Base-by-base conservation (phyloP, 1,284 basidiomycete species). In the Ceratobasidium sp. region DNA sequence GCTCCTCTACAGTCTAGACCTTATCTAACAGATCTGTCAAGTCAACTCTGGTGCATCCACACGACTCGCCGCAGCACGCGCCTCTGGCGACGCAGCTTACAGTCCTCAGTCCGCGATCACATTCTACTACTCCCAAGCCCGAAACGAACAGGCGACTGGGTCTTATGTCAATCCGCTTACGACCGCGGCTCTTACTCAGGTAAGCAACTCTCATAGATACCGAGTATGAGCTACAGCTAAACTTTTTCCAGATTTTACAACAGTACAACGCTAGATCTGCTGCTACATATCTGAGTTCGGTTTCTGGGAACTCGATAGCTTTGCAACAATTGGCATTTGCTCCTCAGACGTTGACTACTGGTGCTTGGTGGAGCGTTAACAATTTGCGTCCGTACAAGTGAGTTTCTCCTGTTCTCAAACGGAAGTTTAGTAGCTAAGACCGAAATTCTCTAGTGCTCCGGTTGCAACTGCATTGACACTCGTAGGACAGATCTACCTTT, bases 391-490 rank as follows among this genome's bases (percentile, higher is more conserved):
- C 87, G 0, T 89, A 86, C 81, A 82, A 82, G 77, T 78, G 17
- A 74, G 77, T 52, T 7, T 6, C 3, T 26, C 9, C 46, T 44
- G 28, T 1, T 26, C n/a, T 50, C 9, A 17, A 12, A n/a, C 5
- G 20, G 40, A 28, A 17, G n/a, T 17, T 40, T 52, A 20, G 46
- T 15, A 5, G 33, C 33, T 33, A 33, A 6, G 10, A 28, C 13
- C 38, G 38, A 61, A n/a, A 33, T 33, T 33, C 42, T 23, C 52
- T 61, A 78, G 77, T 52, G 83, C 85, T 48, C 85, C 87, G 4
- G 87, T 88, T 17, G 86, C 87, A 0, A 82, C 84, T 17, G 88
- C 88, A 0, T 84, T 88, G 56, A 85, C 87, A 3, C 85, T 88
- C 28, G 86, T 88, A 44, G 87, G 84, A 23, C 79, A 83, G 28